These are phyloP conservation scores for Periconia sp. DNA, from an alignment of 2,329 filamentous ascomycete species.

Conservation along the genomic window DNA sequence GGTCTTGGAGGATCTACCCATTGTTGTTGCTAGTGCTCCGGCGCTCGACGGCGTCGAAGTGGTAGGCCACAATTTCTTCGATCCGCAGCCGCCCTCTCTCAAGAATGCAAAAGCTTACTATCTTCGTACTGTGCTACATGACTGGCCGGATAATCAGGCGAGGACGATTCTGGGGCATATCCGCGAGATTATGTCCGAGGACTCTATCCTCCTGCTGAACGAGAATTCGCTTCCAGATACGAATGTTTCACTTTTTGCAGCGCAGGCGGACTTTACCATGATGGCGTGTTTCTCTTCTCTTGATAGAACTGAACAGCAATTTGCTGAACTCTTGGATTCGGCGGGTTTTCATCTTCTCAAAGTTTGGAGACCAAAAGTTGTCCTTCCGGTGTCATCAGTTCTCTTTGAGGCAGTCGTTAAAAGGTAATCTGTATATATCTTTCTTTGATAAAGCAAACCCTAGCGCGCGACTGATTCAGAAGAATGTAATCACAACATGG, in stretches of 20 bases:
- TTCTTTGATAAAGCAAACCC: too few relatives aligned
- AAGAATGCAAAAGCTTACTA: conserved; percentile 26
- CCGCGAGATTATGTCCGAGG: conserved; percentile 13
- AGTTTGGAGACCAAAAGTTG: background rate
- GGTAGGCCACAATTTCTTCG: conserved; percentile 14
- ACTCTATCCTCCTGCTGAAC: conserved; percentile 47
- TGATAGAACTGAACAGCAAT: conserved; percentile 44
- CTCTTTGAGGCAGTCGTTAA: background rate
- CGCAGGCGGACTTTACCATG: conserved; percentile 45
- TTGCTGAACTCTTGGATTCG: conserved; percentile 32
- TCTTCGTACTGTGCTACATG: conserved; percentile 40
- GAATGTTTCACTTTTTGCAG: conserved; percentile 29
- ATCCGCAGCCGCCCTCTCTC: conserved; percentile 5
- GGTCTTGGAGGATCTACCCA: conserved; percentile 12
- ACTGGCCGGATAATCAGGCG: conserved; percentile 41
- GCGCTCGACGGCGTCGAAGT: background rate
- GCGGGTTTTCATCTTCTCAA: background rate
- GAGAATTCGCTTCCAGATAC: conserved; percentile 45
- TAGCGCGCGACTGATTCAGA: background rate
- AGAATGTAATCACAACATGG: background rate
- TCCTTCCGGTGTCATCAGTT: background rate
- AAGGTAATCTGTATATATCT: background rate
- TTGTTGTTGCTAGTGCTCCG: background rate
- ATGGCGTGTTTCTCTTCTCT: conserved; percentile 38
- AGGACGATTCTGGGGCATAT: conserved; percentile 35